A percentile compares a stretch with the other conserved stretches of the same genome.
phyloP scores from a whole-genome alignment of 169 alveolate genomes.

The Plasmodium gallinaceum region DNA sequence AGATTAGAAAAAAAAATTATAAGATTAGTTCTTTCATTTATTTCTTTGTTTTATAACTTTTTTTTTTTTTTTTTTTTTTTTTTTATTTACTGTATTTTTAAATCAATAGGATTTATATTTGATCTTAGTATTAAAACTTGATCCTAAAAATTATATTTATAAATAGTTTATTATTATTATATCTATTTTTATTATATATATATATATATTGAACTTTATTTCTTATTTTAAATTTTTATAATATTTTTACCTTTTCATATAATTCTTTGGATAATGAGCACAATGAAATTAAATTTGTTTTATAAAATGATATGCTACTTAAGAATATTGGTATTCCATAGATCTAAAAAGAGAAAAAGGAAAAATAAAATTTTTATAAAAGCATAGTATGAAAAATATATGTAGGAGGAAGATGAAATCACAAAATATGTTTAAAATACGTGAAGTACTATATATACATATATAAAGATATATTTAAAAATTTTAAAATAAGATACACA shows the following conservation, averaged over 20 bases:
- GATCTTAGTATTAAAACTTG: conserved; percentile 66
- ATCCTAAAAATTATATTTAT: conserved; percentile 16
- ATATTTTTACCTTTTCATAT: conserved; percentile 49
- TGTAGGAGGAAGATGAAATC: background rate
- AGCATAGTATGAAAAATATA: background rate
- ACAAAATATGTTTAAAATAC: background rate
- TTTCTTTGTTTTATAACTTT: too few species aligned
- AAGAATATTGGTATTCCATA: conserved; percentile 72
- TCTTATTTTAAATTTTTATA: background rate
- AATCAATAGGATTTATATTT: conserved; percentile 59
- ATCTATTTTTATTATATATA: background rate
- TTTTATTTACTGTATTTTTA: conserved; percentile 53
- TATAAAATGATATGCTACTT: conserved; percentile 7
- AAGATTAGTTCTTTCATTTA: background rate
- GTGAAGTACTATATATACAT: background rate
- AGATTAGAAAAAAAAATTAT: background rate
- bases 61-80: conserved; percentile 15
- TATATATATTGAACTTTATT: background rate
- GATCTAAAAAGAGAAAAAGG: conserved; percentile 16
- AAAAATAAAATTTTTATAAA: conserved; percentile 10
- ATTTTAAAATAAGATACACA: background rate
- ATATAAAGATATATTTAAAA: background rate
- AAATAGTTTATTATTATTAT: background rate
- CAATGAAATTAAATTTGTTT: conserved; percentile 49
- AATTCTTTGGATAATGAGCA: conserved; percentile 42